Evolutionary conservation across 176 grass and related monocot genomes (phyloP).

Genomic region (Oryza nivara): DNA sequence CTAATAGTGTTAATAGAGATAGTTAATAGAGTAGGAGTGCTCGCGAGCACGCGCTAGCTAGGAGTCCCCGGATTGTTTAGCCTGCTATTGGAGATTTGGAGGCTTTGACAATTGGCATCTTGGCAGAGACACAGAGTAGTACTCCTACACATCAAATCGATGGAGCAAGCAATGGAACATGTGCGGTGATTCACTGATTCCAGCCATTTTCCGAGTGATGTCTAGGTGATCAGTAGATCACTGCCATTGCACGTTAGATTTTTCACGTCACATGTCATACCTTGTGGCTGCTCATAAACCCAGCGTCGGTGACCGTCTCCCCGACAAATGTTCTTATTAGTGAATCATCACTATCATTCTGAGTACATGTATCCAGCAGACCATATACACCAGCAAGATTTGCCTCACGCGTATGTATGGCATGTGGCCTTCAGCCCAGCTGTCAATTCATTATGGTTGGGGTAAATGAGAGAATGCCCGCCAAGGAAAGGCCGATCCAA

Average conservation of each 20-base stretch:
- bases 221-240: not conserved
- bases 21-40: too few species aligned
- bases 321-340: not conserved
- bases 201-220: too few species aligned
- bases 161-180: not conserved
- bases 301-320: too few species aligned
- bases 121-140: not conserved
- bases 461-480: too few species aligned
- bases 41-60: too few species aligned
- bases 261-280: not conserved
- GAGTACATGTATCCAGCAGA: too few species aligned
- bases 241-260: not conserved
- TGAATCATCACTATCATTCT: too few species aligned
- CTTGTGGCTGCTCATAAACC: not conserved
- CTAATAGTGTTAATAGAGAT: too few species aligned
- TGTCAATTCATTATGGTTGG: not conserved
- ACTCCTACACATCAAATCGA: not conserved
- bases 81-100: too few species aligned
- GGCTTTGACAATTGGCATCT: not conserved
- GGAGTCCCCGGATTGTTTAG: not conserved
- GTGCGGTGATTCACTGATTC: too few species aligned
- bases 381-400: too few species aligned
- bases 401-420: not conserved
- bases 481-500: too few species aligned
- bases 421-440: not conserved